These are phyloP conservation scores for Lantana camara DNA, from an alignment of 257 asterid genomes.

Conservation along the genomic window DNA sequence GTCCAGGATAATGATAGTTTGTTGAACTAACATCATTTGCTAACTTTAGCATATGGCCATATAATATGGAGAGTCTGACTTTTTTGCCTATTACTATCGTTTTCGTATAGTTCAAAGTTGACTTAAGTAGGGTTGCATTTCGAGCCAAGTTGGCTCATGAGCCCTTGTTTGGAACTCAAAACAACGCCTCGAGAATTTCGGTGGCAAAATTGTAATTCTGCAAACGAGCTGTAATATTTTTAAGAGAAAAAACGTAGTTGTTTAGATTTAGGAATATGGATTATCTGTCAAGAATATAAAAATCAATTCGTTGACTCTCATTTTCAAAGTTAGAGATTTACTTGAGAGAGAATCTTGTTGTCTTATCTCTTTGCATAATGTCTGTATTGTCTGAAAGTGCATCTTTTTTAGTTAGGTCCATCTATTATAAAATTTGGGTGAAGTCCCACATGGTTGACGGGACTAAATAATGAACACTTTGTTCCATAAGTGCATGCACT, in stretches of 20 bases:
- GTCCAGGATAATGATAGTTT: conserved; percentile 16
- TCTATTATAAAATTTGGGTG: conserved; percentile 9
- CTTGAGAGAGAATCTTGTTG: conserved; percentile 48
- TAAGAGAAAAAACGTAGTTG: conserved; percentile 13
- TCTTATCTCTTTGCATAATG: conserved; percentile 39
- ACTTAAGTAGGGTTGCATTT: background rate
- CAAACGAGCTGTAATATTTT: background rate
- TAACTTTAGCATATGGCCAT: conserved; percentile 8
- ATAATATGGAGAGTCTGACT: conserved; percentile 14
- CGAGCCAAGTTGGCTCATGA: no score
- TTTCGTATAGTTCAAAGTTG: background rate
- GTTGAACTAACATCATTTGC: conserved; percentile 29
- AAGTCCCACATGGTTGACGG: conserved; percentile 20
- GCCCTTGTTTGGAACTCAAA: background rate
- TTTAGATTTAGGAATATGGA: conserved; percentile 25
- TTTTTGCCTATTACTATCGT: background rate
- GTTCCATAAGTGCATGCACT: background rate
- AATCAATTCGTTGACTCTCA: conserved; percentile 40
- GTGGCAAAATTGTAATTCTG: background rate
- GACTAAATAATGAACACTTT: background rate
- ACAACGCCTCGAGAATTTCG: background rate
- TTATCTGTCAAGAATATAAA: conserved; percentile 25
- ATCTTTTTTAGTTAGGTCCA: conserved; percentile 26
- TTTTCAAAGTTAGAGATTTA: conserved; percentile 39
- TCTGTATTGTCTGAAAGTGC: conserved; percentile 15